Base-by-base conservation (phyloP, 2,329 filamentous ascomycete genomes). In the Fusarium cicatricum region DNA sequence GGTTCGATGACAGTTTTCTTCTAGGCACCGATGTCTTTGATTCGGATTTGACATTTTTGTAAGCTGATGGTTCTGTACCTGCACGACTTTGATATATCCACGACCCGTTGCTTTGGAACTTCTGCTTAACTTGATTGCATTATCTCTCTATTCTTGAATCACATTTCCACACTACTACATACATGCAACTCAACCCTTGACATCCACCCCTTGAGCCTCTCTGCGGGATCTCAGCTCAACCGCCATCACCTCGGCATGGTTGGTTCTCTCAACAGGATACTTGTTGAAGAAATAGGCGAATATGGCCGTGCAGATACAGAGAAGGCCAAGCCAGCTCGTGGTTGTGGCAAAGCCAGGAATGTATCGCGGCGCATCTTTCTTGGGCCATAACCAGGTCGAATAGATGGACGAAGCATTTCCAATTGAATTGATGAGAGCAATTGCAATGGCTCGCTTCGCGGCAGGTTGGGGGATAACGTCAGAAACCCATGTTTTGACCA, bases 391-490 rank as follows among this genome's bases (percentile, higher is more conserved):
- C 47, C 47, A 51, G 4, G 47, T 29, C 2, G 47, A 51, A 23
- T 51, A 51, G 21, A 51, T 51, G 14, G 47, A 51, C 2, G 47
- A 51, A 10, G 47, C 47, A 31, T 51, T 51, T 6, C 47, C 47
- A 9, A 36, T 46, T 6, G 43, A 19, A 16, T 42, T 42, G 26
- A 42, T 42, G 11, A 42, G 39, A 11, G 39, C 39, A 12, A 42
- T 42, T 7, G 39, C 39, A 10, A 42, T 17, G 26, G 39, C 39
- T 19, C 40, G 40, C 28, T 43, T 43, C 8, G 40, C 40, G 12
- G 40, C 40, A 9, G 40, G 40, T 28, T 43, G 40, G 5, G 40
- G 40, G 14, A 43, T 43, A 8, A 43, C 40, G 16, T 43, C 40
- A 28, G 40, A 43, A 8, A 43, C 40, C 40, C 40, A 43, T n/a